phyloP scores from a whole-genome alignment of 1,284 basidiomycete genomes.

The Trametes pubescens region DNA sequence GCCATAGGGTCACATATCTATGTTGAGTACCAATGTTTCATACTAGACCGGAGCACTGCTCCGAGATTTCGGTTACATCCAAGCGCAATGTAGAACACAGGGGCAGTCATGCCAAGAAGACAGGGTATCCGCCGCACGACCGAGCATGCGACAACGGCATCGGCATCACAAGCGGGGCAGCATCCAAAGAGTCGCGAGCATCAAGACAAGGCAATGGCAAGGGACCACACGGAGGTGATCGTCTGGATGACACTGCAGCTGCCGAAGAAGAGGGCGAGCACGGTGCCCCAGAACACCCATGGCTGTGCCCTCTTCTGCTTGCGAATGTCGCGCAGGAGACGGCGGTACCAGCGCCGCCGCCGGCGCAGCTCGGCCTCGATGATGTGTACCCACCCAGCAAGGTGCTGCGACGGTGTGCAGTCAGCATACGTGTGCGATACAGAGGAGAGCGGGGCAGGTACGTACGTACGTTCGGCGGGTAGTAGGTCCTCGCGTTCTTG shows the following conservation, averaged over 20 bases:
- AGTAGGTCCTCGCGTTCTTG: slow-evolving; percentile 2
- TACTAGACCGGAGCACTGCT: background rate
- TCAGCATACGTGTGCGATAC: background rate
- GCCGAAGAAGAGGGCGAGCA: slow-evolving; percentile 30
- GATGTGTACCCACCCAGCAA: slow-evolving; percentile 16
- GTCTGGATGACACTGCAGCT: slow-evolving; percentile 31
- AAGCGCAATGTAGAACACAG: background rate
- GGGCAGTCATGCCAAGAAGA: background rate
- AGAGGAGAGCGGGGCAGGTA: background rate
- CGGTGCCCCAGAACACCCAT: slow-evolving; percentile 30
- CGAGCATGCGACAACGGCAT: no score
- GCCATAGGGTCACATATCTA: background rate
- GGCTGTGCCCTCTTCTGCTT: slow-evolving; percentile 27
- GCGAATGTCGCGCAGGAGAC: slow-evolving; percentile 27
- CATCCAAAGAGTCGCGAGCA: background rate
- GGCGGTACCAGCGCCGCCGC: slow-evolving; percentile 27
- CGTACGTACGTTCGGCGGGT: slow-evolving; percentile 17
- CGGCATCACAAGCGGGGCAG: background rate
- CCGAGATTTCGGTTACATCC: background rate
- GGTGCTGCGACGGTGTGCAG: slow-evolving; percentile 15
- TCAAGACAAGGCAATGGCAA: slow-evolving; percentile 9
- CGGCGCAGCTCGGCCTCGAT: slow-evolving; percentile 20
- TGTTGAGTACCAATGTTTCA: background rate
- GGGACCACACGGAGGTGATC: slow-evolving; percentile 27
- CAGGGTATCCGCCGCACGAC: background rate